phyloP scores from a whole-genome alignment of 805 yeast genomes.

The Saturnispora sanitii region DNA sequence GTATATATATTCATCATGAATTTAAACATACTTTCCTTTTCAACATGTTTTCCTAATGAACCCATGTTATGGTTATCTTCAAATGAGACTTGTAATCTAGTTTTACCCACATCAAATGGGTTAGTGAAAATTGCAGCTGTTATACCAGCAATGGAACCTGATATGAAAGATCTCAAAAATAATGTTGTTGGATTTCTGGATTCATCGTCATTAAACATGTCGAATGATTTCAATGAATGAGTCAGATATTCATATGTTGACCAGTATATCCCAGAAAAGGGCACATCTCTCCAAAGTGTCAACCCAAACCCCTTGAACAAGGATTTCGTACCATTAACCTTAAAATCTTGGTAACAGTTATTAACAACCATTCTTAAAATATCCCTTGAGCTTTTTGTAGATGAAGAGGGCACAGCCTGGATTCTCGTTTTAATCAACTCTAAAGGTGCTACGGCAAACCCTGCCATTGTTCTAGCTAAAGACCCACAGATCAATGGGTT shows the following conservation, averaged over 20 bases:
- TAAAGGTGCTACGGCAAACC: slow-evolving; percentile 76
- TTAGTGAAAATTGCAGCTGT: slow-evolving; percentile 82
- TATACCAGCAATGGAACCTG: slow-evolving; percentile 79
- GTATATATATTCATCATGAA: slow-evolving; percentile 53
- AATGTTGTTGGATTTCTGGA: slow-evolving; percentile 11
- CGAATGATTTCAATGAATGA: slow-evolving; percentile 19
- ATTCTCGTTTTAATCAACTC: slow-evolving; percentile 82
- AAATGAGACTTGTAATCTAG: slow-evolving; percentile 68
- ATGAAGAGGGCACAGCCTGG: slow-evolving; percentile 63
- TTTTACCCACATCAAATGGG: slow-evolving; percentile 96
- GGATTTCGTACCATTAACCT: slow-evolving; percentile 46
- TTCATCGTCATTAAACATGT: slow-evolving; percentile 19
- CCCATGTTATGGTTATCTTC: slow-evolving; percentile 21
- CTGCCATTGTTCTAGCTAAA: slow-evolving; percentile 71
- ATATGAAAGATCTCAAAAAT: slow-evolving; percentile 55
- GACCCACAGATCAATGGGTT: slow-evolving; percentile 85
- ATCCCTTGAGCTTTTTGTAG: slow-evolving; percentile 27
- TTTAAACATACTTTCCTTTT: slow-evolving; percentile 50
- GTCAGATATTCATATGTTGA: slow-evolving; percentile 58
- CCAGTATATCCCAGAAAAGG: slow-evolving; percentile 95
- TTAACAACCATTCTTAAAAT: slow-evolving; percentile 37
- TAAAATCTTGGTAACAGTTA: slow-evolving; percentile 33
- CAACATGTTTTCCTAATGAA: slow-evolving; percentile 7
- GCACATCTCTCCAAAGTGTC: slow-evolving; percentile 95
- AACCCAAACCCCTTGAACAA: slow-evolving; percentile 78